These are phyloP conservation scores for Sclerospora graminicola DNA, from an alignment of 352 stramenopile species.

Conservation along the genomic window DNA sequence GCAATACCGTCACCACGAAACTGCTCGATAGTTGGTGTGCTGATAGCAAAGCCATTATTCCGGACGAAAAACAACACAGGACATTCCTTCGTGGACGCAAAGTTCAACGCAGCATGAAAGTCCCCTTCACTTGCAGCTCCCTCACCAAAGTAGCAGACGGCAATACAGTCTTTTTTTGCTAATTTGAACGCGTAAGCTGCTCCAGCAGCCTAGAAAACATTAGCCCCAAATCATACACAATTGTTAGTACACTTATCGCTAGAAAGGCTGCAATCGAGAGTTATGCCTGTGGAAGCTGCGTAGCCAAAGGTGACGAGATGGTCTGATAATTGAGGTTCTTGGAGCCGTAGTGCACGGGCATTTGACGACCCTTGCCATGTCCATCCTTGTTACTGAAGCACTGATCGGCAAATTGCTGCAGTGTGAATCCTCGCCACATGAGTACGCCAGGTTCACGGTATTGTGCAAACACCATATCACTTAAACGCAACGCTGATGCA, in stretches of 20 bases:
- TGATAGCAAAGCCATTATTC: conserved; percentile 99
- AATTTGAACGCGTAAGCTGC: conserved; percentile 95
- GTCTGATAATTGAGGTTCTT: conserved; percentile 95
- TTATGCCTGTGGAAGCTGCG: conserved; percentile 90
- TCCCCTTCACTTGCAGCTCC: conserved; percentile 95
- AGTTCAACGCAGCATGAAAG: conserved; percentile 95
- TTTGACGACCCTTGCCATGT: conserved; percentile 93
- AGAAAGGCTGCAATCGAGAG: background rate
- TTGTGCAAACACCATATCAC: conserved; percentile 95
- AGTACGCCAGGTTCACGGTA: conserved; percentile 96
- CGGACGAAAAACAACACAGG: conserved; percentile 97
- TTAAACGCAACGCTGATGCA: conserved; percentile 78
- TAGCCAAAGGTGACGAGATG: conserved; percentile 94
- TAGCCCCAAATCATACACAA: background rate
- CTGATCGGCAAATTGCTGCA: conserved; percentile 96
- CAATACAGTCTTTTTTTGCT: conserved; percentile 83
- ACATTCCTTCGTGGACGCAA: conserved; percentile 92
- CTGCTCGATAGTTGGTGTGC: conserved; percentile 92
- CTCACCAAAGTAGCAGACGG: conserved; percentile 96
- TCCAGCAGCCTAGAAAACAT: conserved; percentile 80
- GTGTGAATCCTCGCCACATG: conserved; percentile 97
- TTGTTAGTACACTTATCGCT: background rate
- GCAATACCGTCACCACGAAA: conserved; percentile 97
- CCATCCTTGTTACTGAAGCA: conserved; percentile 96
- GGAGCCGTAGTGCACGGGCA: conserved; percentile 98